phyloP scores from a whole-genome alignment of 2,329 filamentous ascomycete species.

The Metarhizium robertsii region DNA sequence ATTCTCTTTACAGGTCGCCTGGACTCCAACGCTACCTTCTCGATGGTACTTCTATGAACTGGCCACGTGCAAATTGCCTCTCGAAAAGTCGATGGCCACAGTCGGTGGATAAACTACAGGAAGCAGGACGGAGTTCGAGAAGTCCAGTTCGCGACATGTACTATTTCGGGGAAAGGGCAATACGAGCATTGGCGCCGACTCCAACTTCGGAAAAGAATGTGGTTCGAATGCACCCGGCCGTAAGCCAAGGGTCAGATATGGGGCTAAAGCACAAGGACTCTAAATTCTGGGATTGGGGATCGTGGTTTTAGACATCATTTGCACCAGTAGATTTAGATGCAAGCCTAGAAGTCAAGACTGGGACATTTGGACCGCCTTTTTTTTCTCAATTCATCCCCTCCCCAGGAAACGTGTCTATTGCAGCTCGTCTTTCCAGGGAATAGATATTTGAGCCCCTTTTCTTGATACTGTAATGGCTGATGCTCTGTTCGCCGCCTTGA shows the following conservation, averaged over 20 bases:
- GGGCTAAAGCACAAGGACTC: conserved; percentile 14
- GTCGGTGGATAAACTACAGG: not conserved
- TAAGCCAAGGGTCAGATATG: not conserved
- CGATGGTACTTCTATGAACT: not conserved
- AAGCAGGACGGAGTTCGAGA: not conserved
- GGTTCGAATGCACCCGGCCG: not conserved
- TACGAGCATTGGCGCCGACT: conserved; percentile 2
- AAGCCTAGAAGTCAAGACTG: not conserved
- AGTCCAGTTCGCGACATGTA: conserved; percentile 4
- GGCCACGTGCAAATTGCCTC: not conserved
- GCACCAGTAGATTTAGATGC: not conserved
- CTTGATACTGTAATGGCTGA: conserved; percentile 31
- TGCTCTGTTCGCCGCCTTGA: conserved; percentile 42
- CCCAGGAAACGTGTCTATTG: conserved; percentile 12
- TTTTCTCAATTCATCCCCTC: conserved; percentile 9
- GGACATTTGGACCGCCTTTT: not conserved
- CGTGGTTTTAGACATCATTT: conserved; percentile 17
- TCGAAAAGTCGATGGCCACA: conserved; percentile 1
- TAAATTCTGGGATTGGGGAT: conserved; percentile 14
- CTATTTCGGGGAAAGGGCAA: conserved; percentile 7
- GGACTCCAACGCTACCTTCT: not conserved
- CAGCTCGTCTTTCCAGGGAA: conserved; percentile 35
- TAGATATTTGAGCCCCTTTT: conserved; percentile 33
- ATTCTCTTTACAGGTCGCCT: not conserved
- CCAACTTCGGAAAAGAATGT: not conserved